A percentile compares a stretch with the other conserved stretches of the same genome.
Evolutionary conservation across 306 rosid genomes (phyloP).

Genomic region (Vicia faba): DNA sequence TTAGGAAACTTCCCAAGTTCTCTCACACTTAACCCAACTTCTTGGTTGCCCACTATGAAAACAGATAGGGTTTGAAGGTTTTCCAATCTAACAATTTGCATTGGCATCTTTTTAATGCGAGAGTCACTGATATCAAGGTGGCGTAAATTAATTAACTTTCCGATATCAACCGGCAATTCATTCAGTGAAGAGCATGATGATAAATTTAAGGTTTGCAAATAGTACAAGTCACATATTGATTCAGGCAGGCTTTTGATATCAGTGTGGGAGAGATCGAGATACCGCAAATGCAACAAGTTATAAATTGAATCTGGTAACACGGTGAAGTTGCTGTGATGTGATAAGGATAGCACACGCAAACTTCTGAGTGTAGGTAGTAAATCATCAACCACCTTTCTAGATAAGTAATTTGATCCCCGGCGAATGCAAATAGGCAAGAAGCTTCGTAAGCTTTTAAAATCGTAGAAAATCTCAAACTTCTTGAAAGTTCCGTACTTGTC

Average conservation of each 20-base stretch:
- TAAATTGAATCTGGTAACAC: neutral
- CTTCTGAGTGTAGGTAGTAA: neutral
- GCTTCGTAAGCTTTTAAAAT: neutral
- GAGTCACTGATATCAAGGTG: neutral
- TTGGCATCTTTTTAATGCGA: neutral
- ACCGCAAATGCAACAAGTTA: constrained; percentile 1
- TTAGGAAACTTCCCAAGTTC: constrained; percentile 5
- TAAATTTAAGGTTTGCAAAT: constrained; percentile 28
- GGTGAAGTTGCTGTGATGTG: neutral
- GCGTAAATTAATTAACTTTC: constrained; percentile 13
- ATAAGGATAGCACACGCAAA: neutral
- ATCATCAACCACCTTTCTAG: neutral
- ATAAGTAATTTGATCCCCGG: neutral
- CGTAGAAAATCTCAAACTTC: neutral
- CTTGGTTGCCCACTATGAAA: constrained; percentile 9
- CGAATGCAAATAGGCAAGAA: too few species aligned
- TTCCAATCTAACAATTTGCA: neutral
- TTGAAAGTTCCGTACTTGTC: too few species aligned
- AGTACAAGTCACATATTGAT: neutral
- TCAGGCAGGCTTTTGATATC: neutral
- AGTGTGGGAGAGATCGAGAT: constrained; percentile 5
- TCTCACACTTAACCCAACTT: constrained; percentile 12
- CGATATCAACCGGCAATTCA: neutral
- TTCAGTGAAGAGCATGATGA: neutral
- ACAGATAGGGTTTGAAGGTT: neutral